These are phyloP conservation scores for Cutaneotrichosporon sp. DNA, from an alignment of 1,284 basidiomycete genomes.

Conservation along the genomic window DNA sequence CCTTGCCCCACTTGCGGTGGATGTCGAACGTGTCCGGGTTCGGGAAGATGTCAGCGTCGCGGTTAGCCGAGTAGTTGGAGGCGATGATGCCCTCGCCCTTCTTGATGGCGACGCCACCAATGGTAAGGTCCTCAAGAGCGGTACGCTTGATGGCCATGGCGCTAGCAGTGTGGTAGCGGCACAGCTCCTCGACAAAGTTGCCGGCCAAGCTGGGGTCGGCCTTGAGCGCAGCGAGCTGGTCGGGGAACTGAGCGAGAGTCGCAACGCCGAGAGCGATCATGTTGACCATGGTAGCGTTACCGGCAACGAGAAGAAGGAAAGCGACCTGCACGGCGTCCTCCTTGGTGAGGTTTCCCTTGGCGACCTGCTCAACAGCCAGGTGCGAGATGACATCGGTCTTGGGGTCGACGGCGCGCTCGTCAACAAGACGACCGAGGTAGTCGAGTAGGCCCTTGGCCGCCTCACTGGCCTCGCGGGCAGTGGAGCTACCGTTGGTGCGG, in stretches of 20 bases:
- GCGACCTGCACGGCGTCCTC: conserved; percentile 19
- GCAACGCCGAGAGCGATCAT: conserved; percentile 21
- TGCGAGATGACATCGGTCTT: conserved; percentile 14
- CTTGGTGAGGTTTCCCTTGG: conserved; percentile 11
- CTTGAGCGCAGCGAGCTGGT: conserved; percentile 15
- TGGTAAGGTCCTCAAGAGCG: conserved; percentile 11
- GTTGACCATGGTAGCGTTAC: conserved; percentile 24
- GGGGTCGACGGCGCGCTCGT: conserved; percentile 12
- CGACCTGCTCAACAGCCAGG: conserved; percentile 12
- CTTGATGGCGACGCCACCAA: conserved; percentile 17
- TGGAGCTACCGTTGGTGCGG: conserved; percentile 16
- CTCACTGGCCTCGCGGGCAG: conserved; percentile 13
- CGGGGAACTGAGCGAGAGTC: conserved; percentile 17
- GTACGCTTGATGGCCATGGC: conserved; percentile 24
- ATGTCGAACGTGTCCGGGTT: conserved; percentile 19
- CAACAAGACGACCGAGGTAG: conserved; percentile 16
- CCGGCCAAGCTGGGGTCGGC: conserved; percentile 11
- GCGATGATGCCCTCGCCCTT: conserved; percentile 21
- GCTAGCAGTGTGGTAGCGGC: conserved; percentile 21
- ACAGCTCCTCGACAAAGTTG: conserved; percentile 21
- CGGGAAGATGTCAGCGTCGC: conserved; percentile 17
- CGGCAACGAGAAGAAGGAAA: conserved; percentile 22
- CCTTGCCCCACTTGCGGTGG: conserved; percentile 13
- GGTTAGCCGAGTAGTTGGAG: conserved; percentile 22
- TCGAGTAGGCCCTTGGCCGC: conserved; percentile 12